Base-by-base conservation (phyloP, 345 rosid species). In the Brassica rapa region DNA sequence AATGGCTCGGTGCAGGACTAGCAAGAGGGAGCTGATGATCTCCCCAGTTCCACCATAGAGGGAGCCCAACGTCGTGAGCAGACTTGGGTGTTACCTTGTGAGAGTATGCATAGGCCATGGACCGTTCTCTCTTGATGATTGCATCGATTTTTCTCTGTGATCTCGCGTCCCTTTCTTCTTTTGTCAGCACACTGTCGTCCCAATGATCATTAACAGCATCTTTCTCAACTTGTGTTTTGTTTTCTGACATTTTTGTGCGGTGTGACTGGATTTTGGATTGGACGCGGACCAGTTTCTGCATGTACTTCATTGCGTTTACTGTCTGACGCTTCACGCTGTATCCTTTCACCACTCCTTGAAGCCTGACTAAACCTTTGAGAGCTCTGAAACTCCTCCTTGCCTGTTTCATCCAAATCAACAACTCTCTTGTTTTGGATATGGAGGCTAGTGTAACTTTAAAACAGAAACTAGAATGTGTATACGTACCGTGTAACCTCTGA, bases 31-130 rank as follows among this genome's bases (percentile, higher is more conserved):
- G 77, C 70, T 93, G 97, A 12, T 85, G 86, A 66, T 93, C 99
- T 69, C 82, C 67, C 98, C 97, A 91, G 84, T 86, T 95, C 97
- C 96, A 95, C 99, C 99, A 91, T 90, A 91, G 88, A 19, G 99
- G 91, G 71, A 86, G 88, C 60, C 88, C 94, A 2, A 85, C 79
- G 70, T 87, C 92, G 72, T 82, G 83, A 75, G 64, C 37, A 70
- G 64, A 57, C 80, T 66, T 80, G 16, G 83, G 70, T 72, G 51
- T 29, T 86, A 93, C 99, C 97, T 90, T 97, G 81, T 86, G 83
- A 77, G 99, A 93, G 72, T 90, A 86, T 8, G 99, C 93, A 68
- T 93, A 96, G 15, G 98, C 87, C 94, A 90, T 91, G 59, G 98
- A 89, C 71, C 98, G 84, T 73, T 96, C 97, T 83, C 97, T 86